Evolutionary conservation across 2,329 filamentous ascomycete species (phyloP).

Genomic region (Penicillium italicum): DNA sequence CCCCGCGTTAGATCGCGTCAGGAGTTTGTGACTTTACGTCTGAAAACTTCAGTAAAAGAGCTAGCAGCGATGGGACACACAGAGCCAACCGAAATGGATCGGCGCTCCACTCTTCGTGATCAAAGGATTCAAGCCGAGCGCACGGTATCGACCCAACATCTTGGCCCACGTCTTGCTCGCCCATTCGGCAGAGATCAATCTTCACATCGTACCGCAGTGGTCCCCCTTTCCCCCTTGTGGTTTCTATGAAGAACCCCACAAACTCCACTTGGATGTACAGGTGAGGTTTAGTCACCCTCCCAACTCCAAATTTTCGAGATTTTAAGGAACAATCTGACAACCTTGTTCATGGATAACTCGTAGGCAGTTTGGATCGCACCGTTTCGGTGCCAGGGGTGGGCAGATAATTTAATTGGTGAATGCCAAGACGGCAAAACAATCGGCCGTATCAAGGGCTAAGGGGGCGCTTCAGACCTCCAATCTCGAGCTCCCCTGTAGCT

Average conservation of each 20-base stretch:
- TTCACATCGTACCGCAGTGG: not conserved
- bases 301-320: no score
- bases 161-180: not conserved
- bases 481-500: not conserved
- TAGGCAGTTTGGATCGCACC: no score
- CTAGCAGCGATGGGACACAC: not conserved
- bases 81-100: not conserved
- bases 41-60: not conserved
- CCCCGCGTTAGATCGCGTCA: not conserved
- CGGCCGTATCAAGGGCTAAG: no score
- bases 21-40: not conserved
- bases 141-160: not conserved
- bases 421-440: no score
- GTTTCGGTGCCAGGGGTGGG: no score
- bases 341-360: no score
- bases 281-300: not conserved
- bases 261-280: not conserved
- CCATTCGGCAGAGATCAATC: constrained; percentile 1
- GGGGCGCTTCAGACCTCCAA: not conserved
- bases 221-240: constrained; percentile 6
- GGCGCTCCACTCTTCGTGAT: not conserved
- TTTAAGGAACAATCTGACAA: no score
- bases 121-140: not conserved
- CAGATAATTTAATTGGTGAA: no score
- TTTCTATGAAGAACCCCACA: not conserved